Base-by-base conservation (phyloP, 2,329 filamentous ascomycete species). In the Penicillium sp. region DNA sequence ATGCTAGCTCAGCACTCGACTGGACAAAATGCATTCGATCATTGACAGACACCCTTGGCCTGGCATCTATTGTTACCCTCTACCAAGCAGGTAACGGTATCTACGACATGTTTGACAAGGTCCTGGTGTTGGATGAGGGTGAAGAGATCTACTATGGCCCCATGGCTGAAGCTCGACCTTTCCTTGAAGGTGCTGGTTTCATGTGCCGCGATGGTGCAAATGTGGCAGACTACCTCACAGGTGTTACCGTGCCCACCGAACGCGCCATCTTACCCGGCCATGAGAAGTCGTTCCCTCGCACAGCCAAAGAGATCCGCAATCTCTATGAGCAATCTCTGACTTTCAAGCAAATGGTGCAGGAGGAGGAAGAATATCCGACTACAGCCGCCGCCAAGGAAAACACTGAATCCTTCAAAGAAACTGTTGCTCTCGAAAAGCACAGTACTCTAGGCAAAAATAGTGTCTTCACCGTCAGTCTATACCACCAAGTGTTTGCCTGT, bases 171-270 rank as follows among this genome's bases (percentile, higher is more conserved):
- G 85, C 85, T 0, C 71, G 76, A 5, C 79, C 81, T 1, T 88
- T 84, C 64, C 84, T 87, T 76, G 83, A 86, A 61, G 67, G 73
- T 0, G 69, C 85, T 3, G 85, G 85, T 0, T 87, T 88, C 65
- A 61, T 82, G 14, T 86, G 81, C 61, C 75, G 76, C 1, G 77
- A 82, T 5, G 79, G 81, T 4, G 80, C 84, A 42, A 87, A 85
- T 59, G 76, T 84, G 0, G 83, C 79, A 6, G 85, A 88, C 62
- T 88, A 76, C 67, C 66, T 87, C 18, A 87, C 85, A 2, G 82
- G 83, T 58, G 79, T 84, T 14, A 85, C 82, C 1, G 82, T 84
- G n/a, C 72, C 73, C 2, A 74, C 71, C 1, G 75, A 76, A 50
- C 63, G 75, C 29, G 58, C 68, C n/a, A 70, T 75, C 39, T 65